Percentiles rank a stretch among this genome's conserved stretches.
These are phyloP conservation scores for Syncephalastrum sp. DNA, from an alignment of 371 early-diverging fungal species.

Conservation along the genomic window DNA sequence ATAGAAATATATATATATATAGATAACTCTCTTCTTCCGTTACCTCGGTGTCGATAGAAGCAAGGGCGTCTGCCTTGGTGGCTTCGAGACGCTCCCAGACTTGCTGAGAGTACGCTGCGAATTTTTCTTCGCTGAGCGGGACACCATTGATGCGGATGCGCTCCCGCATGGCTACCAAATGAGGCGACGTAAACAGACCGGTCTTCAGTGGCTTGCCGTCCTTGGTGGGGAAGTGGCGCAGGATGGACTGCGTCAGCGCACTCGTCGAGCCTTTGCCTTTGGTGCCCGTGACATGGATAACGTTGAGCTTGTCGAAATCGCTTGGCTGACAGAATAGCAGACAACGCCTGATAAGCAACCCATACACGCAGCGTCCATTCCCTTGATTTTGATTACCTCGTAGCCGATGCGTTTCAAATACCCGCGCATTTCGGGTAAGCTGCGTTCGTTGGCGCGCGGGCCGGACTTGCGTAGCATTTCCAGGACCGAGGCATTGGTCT, in stretches of 20 bases:
- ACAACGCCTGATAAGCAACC: too few relatives aligned
- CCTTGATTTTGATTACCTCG: slow-evolving; percentile 37
- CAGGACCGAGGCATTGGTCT: slow-evolving; percentile 81
- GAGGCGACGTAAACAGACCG: slow-evolving; percentile 92
- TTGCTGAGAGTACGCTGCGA: slow-evolving; percentile 87
- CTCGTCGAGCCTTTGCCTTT: slow-evolving; percentile 89
- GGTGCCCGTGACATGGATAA: slow-evolving; percentile 85
- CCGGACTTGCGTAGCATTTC: slow-evolving; percentile 73
- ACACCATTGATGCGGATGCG: slow-evolving; percentile 90
- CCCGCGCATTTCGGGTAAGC: slow-evolving; percentile 71
- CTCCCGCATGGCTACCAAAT: slow-evolving; percentile 90
- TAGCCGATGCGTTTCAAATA: slow-evolving; percentile 74
- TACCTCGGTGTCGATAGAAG: slow-evolving; percentile 17
- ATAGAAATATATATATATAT: background rate
- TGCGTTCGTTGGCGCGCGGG: slow-evolving; percentile 63
- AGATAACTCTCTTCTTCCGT: background rate
- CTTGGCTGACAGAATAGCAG: slow-evolving; percentile 26
- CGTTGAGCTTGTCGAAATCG: slow-evolving; percentile 69
- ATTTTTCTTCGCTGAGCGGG: slow-evolving; percentile 72
- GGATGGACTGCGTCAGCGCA: slow-evolving; percentile 68
- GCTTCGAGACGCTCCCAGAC: slow-evolving; percentile 75
- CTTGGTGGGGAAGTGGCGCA: slow-evolving; percentile 42
- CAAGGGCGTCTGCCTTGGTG: slow-evolving; percentile 45
- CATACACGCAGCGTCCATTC: too few relatives aligned
- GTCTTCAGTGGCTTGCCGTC: slow-evolving; percentile 44